phyloP scores from a whole-genome alignment of 2,329 filamentous ascomycete genomes.

The Pseudogymnoascus sp. region DNA sequence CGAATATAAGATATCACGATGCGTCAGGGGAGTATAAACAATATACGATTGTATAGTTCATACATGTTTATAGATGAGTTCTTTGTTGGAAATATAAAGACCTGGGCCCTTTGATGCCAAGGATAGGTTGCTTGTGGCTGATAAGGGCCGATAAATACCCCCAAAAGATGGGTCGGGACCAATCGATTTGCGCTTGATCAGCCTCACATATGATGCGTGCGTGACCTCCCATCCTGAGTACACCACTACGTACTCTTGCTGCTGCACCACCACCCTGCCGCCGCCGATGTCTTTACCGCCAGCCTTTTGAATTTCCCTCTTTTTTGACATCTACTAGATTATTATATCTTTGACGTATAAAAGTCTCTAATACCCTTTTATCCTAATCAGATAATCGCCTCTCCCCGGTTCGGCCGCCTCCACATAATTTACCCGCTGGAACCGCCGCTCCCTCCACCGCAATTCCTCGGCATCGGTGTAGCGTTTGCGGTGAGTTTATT shows the following conservation, averaged over 20 bases:
- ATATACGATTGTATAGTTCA: neutral
- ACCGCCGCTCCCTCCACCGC: constrained; percentile 4
- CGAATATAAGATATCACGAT: neutral
- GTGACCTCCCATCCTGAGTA: constrained; percentile 5
- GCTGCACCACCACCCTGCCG: neutral
- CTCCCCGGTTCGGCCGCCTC: neutral
- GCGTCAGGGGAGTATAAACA: neutral
- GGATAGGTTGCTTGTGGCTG: neutral
- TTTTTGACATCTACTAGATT: neutral
- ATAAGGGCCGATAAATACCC: constrained; percentile 6
- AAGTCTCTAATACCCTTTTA: neutral
- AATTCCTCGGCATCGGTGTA: neutral
- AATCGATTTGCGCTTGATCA: constrained; percentile 7
- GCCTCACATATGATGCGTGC: constrained; percentile 8
- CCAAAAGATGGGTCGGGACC: constrained; percentile 4
- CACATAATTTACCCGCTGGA: neutral
- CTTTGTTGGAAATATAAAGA: neutral
- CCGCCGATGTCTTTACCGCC: neutral
- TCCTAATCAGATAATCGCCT: neutral
- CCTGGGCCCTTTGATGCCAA: constrained; percentile 1
- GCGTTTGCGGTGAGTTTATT: neutral
- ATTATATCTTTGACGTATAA: neutral
- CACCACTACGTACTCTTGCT: neutral
- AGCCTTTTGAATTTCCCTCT: neutral
- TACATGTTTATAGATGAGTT: neutral